A percentile compares a stretch with the other conserved stretches of the same genome.
Conservation (phyloP, 139 green algal genomes). For the Closterium sp. region DNA sequence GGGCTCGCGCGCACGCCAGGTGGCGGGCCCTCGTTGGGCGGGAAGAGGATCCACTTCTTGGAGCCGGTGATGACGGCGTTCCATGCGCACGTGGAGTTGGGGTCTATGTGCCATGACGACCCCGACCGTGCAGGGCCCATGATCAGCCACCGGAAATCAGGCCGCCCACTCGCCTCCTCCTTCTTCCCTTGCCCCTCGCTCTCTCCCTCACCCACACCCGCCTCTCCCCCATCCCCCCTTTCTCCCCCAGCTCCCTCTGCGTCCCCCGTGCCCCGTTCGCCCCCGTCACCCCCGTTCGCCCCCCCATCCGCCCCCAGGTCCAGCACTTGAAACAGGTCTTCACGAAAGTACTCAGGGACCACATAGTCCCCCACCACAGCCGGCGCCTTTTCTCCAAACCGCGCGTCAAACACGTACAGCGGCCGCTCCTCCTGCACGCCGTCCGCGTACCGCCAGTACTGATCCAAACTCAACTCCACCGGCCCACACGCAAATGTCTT, state of each 20-base stretch:
- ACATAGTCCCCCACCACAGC: slow-evolving; percentile 74
- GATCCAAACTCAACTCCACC: slow-evolving; percentile 67
- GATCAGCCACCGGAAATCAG: slow-evolving; percentile 93
- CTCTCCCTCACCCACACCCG: background rate
- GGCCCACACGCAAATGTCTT: slow-evolving; percentile 42
- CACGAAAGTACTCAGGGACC: slow-evolving; percentile 67
- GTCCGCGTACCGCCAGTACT: slow-evolving; percentile 74
- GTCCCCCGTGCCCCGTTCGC: background rate
- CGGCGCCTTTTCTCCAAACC: slow-evolving; percentile 61
- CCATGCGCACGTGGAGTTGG: slow-evolving; percentile 90
- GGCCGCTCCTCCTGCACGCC: slow-evolving; percentile 71
- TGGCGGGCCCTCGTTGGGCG: slow-evolving; percentile 70
- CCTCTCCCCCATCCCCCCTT: background rate
- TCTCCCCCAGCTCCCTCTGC: background rate
- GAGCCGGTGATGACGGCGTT: slow-evolving; percentile 83
- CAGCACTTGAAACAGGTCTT: slow-evolving; percentile 89
- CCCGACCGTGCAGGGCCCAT: slow-evolving; percentile 61
- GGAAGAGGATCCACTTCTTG: slow-evolving; percentile 95
- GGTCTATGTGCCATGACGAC: slow-evolving; percentile 68
- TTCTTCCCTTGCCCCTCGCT: background rate
- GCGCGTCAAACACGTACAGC: slow-evolving; percentile 81
- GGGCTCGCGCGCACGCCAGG: slow-evolving; percentile 84
- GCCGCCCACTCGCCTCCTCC: slow-evolving; percentile 41
- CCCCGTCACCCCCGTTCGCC: background rate
- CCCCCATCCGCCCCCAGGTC: slow-evolving; percentile 41